Base-by-base conservation (phyloP, 371 early-diverging fungal species). In the Apophysomyces sp. region DNA sequence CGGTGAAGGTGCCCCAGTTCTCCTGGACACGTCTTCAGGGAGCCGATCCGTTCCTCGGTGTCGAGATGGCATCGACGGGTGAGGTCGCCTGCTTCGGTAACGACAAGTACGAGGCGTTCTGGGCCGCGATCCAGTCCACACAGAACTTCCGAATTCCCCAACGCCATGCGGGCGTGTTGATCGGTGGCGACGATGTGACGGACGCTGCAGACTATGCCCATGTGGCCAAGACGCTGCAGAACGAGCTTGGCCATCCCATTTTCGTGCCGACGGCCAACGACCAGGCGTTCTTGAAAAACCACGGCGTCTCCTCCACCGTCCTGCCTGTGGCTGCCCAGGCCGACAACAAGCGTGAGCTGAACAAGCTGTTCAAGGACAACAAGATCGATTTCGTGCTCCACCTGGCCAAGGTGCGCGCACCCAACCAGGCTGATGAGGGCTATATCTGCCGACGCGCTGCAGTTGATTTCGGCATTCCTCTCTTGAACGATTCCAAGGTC, bases 61-160 rank as follows among this genome's bases (percentile, higher is more conserved):
- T 97, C 40, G 98, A 97, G 72, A 97, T 97, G 96, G 92, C 95
- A n/a, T 94, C 94, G 8, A 97, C 98, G 1, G 98, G 98, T 62
- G 98, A 97, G 81, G 96, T 97, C 26, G 98, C 98, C 0, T 95
- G 96, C 81, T 97, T 97, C 63, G 98, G 98, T 29, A 78, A 84
- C 21, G 89, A 93, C 66, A 89, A 94, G 61, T 84, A 89, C 53
- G 93, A 94, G 65, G 95, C 96, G 15, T 95, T 89, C 80, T 78
- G 93, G 62, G 75, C 88, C 7, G 84, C 93, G 7, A 80, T 95
- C 16, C 83, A 87, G 57, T 84, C 95, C 34, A 93, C 92, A 65
- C 93, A 92, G 74, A 93, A 91, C 68, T 93, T 92, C 81, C 85
- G 92, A 63, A 74, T 92, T 61, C 88, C 88, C 2, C 57, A 72